Evolutionary conservation across 441 rosid species (phyloP), one percentile per base, ranked within the genome.

Genomic region (Euphorbia corollata): DNA sequence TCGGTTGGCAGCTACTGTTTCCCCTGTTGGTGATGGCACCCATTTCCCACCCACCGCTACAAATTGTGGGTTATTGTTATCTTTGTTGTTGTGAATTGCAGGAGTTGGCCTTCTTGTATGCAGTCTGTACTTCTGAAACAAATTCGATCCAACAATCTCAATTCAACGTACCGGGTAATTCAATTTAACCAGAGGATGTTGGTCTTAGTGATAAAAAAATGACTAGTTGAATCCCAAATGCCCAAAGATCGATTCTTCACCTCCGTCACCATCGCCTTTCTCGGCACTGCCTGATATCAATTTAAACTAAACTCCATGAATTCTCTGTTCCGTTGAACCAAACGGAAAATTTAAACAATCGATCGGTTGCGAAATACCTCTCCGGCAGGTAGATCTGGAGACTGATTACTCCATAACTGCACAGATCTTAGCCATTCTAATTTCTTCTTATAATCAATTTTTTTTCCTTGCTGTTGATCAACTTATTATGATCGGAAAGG

Each of bases 371-470:
- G 12, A 4, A 0, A 11, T 73, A 88, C 90, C 79, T 79, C 83
- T 66, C 75, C 75, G 0, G 68, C 51, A 9, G 77, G 73, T 47
- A 75, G 84, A 80, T 85, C 91, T 69, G 87, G 73, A 22, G 84
- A 82, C 27, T 82, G 92, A 59, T 87, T 88, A 56, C 85, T 88
- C 98, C 98, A 92, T 61, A 90, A 69, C 82, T 87, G 98, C 58
- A 89, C 98, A 86, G 96, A 92, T 84, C 91, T 87, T 78, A 92
- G 98, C 98, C 98, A 93, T 56, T 93, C 98, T 0, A 94, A 87
- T 80, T 87, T 93, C 83, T 76, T 80, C 69, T 72, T 83, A 15
- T 76, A 78, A 65, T 68, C 68, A 63, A 24, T 63, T 5, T 18
- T 22, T 22, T 32, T 19, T 19, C 41, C 41, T 32, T 34, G 45